Evolutionary conservation across 2,329 filamentous ascomycete genomes (phyloP).

Genomic region (Tothia fuscella): DNA sequence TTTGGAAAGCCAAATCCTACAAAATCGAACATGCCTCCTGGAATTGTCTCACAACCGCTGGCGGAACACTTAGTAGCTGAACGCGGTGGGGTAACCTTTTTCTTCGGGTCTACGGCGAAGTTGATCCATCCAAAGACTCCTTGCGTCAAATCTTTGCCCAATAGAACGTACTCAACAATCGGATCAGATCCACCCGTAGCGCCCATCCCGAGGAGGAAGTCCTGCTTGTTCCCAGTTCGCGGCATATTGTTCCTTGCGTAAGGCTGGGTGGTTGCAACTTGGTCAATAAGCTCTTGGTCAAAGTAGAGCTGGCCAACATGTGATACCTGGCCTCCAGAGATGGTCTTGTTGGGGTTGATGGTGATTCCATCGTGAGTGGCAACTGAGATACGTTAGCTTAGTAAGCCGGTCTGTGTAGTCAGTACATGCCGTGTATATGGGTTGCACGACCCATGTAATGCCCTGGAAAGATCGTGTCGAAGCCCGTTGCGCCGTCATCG

Average conservation of each 20-base stretch:
- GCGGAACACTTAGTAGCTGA: background rate
- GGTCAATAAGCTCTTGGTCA: conserved; percentile 44
- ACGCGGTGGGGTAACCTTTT: background rate
- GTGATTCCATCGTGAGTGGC: conserved; percentile 26
- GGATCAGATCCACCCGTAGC: conserved; percentile 43
- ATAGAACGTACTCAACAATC: conserved; percentile 43
- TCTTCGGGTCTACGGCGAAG: background rate
- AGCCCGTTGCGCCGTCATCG: conserved; percentile 29
- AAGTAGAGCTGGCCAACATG: conserved; percentile 58
- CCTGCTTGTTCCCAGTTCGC: conserved; percentile 39
- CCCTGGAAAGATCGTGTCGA: conserved; percentile 33
- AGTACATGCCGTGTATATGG: conserved; percentile 12
- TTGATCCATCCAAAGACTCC: conserved; percentile 10
- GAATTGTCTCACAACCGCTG: background rate
- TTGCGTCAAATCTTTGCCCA: conserved; percentile 33
- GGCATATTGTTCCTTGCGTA: conserved; percentile 32
- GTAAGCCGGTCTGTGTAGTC: background rate
- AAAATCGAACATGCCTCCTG: too few species aligned
- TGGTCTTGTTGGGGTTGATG: conserved; percentile 38
- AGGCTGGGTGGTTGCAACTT: conserved; percentile 37
- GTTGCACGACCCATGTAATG: conserved; percentile 29
- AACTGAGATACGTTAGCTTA: conserved; percentile 11
- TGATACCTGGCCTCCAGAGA: conserved; percentile 38
- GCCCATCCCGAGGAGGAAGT: conserved; percentile 37
- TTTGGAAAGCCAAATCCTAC: too few species aligned